These are phyloP conservation scores for Dothistroma septosporum DNA, from an alignment of 2,329 filamentous ascomycete species.

Conservation along the genomic window DNA sequence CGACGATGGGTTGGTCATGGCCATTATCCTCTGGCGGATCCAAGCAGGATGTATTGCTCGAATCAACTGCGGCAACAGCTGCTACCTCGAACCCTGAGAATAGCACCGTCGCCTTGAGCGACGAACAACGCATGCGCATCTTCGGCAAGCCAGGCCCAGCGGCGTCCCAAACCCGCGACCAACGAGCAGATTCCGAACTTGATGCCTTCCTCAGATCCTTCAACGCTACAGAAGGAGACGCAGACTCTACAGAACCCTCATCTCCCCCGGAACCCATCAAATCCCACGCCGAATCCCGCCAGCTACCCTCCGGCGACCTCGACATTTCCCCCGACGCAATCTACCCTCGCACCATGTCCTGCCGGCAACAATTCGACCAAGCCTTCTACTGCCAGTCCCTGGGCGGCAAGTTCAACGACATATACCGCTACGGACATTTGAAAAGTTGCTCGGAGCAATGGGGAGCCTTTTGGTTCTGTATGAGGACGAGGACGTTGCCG, in stretches of 20 bases:
- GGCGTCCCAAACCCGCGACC: conserved; percentile 32
- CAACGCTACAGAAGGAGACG: conserved; percentile 24
- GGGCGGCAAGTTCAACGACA: conserved; percentile 83
- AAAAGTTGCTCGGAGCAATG: conserved; percentile 78
- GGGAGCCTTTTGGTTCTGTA: conserved; percentile 97
- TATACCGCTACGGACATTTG: conserved; percentile 81
- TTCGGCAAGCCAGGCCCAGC: conserved; percentile 25
- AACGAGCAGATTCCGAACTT: conserved; percentile 54
- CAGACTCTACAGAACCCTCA: neutral
- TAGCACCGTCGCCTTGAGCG: conserved; percentile 23
- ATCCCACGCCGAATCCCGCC: conserved; percentile 11
- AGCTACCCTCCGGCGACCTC: conserved; percentile 28
- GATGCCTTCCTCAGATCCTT: conserved; percentile 51
- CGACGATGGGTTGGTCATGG: conserved; percentile 31
- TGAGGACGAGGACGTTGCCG: conserved; percentile 68
- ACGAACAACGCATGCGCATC: conserved; percentile 31
- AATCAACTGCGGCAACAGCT: neutral
- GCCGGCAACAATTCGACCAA: conserved; percentile 82
- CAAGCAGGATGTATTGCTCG: neutral
- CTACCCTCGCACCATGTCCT: conserved; percentile 80
- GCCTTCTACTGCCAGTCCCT: conserved; percentile 92
- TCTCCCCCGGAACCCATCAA: neutral
- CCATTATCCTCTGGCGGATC: conserved; percentile 16
- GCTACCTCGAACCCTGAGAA: neutral
- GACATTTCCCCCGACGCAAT: conserved; percentile 56